Base-by-base conservation (phyloP, 495 filamentous ascomycete species). In the Aspergillus ostianus region DNA sequence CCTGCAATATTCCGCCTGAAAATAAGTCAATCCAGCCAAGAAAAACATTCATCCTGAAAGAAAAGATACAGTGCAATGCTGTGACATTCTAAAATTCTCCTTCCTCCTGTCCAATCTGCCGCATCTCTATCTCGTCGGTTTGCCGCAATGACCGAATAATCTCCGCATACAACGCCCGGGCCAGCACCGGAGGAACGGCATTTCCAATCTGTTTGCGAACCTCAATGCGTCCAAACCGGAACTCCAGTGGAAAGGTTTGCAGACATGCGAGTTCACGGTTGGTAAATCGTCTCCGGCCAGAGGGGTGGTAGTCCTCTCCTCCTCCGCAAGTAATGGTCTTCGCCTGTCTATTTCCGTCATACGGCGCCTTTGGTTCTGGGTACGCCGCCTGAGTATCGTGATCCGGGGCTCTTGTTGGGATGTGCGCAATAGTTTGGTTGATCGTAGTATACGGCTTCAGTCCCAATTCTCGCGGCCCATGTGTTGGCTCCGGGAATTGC, bases 131-230 rank as follows among this genome's bases (percentile, higher is more conserved):
- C 51, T 66, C 74, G 64, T 94, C 90, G 0, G 80, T 80, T 30
- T 76, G 68, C 51, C 85, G 77, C 23, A 94, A 63, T 47, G 82
- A 81, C 29, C 69, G 75, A 21, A 75, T 73, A 2, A 93, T 74
- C 56, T 86, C 82, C 26, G 72, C 60, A 63, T 87, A 89, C 0
- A 95, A 57, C 0, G 79, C 76, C 46, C 80, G 73, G 0, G 86
- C 87, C 0, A 91, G 72, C 6, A 71, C 60, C 0, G 93, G 86
- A 0, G 92, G 90, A 7, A 95, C 91, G 0, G 92, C 91, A 68
- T 98, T 97, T 0, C 93, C 93, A 60, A 97, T 90, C 67, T 94
- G 90, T 62, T 80, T 87, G 57, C 82, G 84, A 2, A 85, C 73
- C 2, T 67, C 63, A 0, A 47, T 57, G 0, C 56, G 47, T 0